Base-by-base conservation (phyloP, 2,329 filamentous ascomycete species). In the Huntiella bhutanensis region DNA sequence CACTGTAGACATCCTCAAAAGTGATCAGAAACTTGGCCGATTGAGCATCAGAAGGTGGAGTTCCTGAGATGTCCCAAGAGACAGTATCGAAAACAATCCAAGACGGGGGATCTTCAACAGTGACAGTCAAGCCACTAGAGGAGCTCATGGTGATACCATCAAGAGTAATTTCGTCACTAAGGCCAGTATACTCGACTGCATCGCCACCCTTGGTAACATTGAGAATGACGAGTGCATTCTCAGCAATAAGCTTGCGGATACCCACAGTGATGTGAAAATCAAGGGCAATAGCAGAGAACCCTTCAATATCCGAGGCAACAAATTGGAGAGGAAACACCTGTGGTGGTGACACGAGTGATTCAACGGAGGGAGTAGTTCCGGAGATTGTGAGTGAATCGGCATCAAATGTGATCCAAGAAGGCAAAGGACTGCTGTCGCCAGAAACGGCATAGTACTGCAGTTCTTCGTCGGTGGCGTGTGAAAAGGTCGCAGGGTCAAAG, bases 391-490 rank as follows among this genome's bases (percentile, higher is more conserved):
- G 62, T 0, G 61, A 66, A 2, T 57, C 57, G 1, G 70, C 57
- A 53, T 91, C 72, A 55, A 94, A 94, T n/a, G 64, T 64, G 39
- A 93, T 65, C 86, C 86, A 94, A 1, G 84, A 78, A 15, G 86
- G 86, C 33, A 94, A 64, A 33, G 86, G 85, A n/a, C 81, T 82
- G 55, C 82, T 82, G 55, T 88, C 73, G 4, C 67, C 68, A 3
- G 82, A 80, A 3, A 80, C 76, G 6, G 83, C 82, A 57, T 91
- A 88, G 59, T 86, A 93, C 49, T 75, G 74, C 43, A 77, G 67
- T 12, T 61, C 63, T 7, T 64, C 62, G 16, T 19, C 41, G 3
- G 60, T 60, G 3, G 66, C 62, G 37, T 70, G 62, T n/a, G 64
- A 64, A 58, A 93, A 93, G 0, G 80, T 83, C 13, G 73, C 61